These are phyloP conservation scores for Castanea sativa DNA, from an alignment of 306 rosid species.

Conservation along the genomic window DNA sequence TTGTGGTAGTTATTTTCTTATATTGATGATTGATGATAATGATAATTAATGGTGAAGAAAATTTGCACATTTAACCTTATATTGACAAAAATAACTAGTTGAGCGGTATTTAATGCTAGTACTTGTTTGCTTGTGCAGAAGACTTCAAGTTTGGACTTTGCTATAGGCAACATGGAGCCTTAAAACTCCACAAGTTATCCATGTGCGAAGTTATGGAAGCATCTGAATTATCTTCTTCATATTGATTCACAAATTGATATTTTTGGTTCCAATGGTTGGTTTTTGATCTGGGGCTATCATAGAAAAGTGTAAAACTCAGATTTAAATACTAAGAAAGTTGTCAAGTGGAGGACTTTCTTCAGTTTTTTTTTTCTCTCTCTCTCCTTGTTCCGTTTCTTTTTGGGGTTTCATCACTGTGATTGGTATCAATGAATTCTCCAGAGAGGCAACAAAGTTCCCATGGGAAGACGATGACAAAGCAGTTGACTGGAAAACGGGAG, in stretches of 20 bases:
- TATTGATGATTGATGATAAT: neutral
- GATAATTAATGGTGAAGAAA: neutral
- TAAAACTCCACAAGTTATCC: constrained; percentile 2
- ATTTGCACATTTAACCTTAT: neutral
- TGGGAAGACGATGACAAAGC: constrained; percentile 54
- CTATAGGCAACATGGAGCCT: constrained; percentile 10
- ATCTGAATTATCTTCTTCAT: constrained; percentile 27
- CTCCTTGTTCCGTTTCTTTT: constrained; percentile 6
- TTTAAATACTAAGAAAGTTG: too few species aligned
- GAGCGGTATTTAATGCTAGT: constrained; percentile 1
- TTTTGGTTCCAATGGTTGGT: neutral
- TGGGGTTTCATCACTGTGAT: neutral
- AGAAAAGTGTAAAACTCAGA: too few species aligned
- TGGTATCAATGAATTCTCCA: constrained; percentile 21
- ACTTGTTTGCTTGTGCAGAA: constrained; percentile 26
- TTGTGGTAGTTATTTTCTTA: neutral
- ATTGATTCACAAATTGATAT: constrained; percentile 17
- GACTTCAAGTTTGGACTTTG: constrained; percentile 2
- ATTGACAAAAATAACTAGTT: neutral
- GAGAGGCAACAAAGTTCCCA: constrained; percentile 22
- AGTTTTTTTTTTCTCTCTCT: too few species aligned
- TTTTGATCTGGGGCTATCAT: constrained; percentile 1
- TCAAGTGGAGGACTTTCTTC: too few species aligned
- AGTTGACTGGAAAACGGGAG: constrained; percentile 50
- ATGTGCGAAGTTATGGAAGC: constrained; percentile 9